Conservation (phyloP, 805 yeast species). For the Schwanniomyces yamadae region DNA sequence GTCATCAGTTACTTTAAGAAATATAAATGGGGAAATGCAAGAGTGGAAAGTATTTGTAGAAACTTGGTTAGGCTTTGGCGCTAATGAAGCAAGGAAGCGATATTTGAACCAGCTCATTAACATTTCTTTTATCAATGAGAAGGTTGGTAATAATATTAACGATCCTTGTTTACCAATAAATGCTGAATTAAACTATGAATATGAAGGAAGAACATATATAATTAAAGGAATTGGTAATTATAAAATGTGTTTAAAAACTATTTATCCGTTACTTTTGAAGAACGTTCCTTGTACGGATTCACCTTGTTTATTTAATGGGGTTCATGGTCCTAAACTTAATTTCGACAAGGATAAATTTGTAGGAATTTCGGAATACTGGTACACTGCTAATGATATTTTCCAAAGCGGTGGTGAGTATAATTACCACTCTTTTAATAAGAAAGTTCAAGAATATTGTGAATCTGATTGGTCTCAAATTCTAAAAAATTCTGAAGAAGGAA, state of each 20-base stretch:
- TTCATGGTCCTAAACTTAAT: constrained; percentile 88
- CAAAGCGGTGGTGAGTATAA: constrained; percentile 87
- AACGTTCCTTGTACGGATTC: constrained; percentile 80
- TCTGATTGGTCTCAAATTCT: constrained; percentile 64
- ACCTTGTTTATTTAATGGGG: constrained; percentile 93
- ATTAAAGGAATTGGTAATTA: constrained; percentile 79
- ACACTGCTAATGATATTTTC: constrained; percentile 90
- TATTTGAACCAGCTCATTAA: constrained; percentile 57
- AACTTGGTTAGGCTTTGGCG: constrained; percentile 98
- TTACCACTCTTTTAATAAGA: constrained; percentile 62
- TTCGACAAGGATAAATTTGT: constrained; percentile 78
- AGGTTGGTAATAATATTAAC: constrained; percentile 24
- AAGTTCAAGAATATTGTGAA: constrained; percentile 72
- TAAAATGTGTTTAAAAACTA: constrained; percentile 64
- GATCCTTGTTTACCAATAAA: constrained; percentile 86
- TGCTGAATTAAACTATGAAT: constrained; percentile 46
- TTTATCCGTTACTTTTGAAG: constrained; percentile 75
- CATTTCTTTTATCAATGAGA: constrained; percentile 19
- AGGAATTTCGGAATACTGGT: constrained; percentile 97
- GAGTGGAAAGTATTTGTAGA: constrained; percentile 88
- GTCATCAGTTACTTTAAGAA: constrained; percentile 61
- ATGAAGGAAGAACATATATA: constrained; percentile 46
- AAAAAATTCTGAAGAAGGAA: constrained; percentile 51
- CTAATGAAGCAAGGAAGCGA: constrained; percentile 84
- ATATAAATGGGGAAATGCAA: constrained; percentile 66